Percentiles rank a stretch among this genome's conserved stretches.
Evolutionary conservation across 805 yeast genomes (phyloP).

Genomic region (Yarrowia keelungensis): DNA sequence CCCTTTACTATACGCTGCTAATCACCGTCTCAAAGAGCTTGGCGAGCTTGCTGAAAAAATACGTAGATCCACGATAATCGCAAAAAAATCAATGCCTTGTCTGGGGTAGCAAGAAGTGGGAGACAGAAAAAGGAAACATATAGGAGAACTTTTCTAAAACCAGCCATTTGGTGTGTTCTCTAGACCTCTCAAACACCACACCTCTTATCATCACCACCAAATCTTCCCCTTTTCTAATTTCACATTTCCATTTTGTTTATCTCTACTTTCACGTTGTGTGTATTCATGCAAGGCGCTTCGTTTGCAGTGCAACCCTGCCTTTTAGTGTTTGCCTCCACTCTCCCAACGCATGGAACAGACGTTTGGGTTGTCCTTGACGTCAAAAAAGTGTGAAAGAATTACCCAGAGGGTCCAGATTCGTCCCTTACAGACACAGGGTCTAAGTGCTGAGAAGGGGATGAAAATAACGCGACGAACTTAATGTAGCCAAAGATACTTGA

Average conservation of each 20-base stretch:
- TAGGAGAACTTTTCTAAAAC: no score
- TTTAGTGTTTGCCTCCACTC: slow-evolving; percentile 12
- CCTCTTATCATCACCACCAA: no score
- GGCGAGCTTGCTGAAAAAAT: slow-evolving; percentile 9
- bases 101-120: slow-evolving; percentile 2
- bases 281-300: neutral
- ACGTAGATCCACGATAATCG: neutral
- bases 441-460: neutral
- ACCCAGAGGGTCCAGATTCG: neutral
- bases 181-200: no score
- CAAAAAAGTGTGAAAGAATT: no score
- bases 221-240: no score
- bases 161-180: no score
- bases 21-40: neutral
- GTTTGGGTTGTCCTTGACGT: neutral
- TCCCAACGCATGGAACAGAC: slow-evolving; percentile 20
- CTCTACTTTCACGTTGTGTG: slow-evolving; percentile 14
- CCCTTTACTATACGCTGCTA: neutral
- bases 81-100: neutral
- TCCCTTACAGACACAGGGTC: slow-evolving; percentile 23
- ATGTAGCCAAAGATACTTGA: no score
- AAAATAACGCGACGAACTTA: neutral
- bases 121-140: no score
- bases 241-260: neutral
- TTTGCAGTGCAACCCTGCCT: neutral